phyloP scores from a whole-genome alignment of 106 monocot species.

The Apostasia shenzhenica region DNA sequence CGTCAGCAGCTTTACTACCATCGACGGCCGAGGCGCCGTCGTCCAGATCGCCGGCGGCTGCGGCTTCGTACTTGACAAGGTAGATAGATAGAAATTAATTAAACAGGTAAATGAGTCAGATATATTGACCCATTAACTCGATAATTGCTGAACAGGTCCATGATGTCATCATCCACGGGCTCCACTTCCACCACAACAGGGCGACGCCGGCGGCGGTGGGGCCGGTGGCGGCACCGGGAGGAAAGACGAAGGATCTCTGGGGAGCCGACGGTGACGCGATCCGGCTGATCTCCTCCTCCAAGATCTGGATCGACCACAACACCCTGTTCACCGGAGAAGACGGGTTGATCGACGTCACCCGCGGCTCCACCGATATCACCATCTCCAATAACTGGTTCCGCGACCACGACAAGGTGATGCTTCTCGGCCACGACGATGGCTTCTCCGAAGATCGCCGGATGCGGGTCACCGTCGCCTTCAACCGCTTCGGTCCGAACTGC shows the following conservation, averaged over 20 bases:
- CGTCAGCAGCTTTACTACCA: constrained; percentile 52
- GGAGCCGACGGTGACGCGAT: constrained; percentile 58
- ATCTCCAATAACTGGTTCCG: constrained; percentile 87
- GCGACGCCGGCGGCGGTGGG: constrained; percentile 13
- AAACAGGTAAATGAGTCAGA: too few species aligned
- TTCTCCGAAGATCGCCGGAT: constrained; percentile 36
- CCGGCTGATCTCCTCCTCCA: constrained; percentile 32
- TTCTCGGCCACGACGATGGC: constrained; percentile 60
- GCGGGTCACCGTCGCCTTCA: constrained; percentile 51
- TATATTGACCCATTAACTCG: neutral
- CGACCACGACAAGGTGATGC: constrained; percentile 82
- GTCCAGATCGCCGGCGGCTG: constrained; percentile 73
- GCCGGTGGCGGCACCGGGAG: constrained; percentile 18
- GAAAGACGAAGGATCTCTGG: constrained; percentile 15
- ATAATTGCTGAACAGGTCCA: constrained; percentile 20
- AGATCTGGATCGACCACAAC: constrained; percentile 88
- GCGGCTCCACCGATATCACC: constrained; percentile 59
- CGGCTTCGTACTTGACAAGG: constrained; percentile 33
- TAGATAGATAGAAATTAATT: constrained; percentile 3
- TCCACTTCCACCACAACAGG: constrained; percentile 39
- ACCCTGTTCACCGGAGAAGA: constrained; percentile 53
- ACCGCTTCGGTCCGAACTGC: constrained; percentile 65
- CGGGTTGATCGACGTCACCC: constrained; percentile 71
- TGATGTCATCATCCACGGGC: constrained; percentile 70
- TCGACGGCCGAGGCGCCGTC: constrained; percentile 68